Percentiles rank a stretch among this genome's conserved stretches.
Conservation (phyloP, 139 green algal species). For the Auxenochlorella pyrenoidosa region DNA sequence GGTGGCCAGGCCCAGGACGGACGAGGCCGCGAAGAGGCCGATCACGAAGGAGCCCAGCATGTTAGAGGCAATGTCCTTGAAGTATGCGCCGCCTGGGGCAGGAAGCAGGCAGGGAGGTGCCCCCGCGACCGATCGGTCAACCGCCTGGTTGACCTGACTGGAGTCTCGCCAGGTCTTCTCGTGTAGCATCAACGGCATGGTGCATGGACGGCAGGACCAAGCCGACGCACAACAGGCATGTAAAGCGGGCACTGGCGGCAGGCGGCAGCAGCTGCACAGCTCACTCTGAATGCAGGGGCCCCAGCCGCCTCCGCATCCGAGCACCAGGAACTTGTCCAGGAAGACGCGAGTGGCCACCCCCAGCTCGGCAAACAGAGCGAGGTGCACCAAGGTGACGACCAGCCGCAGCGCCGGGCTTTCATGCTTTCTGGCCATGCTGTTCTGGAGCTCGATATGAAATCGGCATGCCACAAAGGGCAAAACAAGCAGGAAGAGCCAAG, state of each 20-base stretch:
- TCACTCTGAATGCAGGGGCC: slow-evolving; percentile 56
- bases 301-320: slow-evolving; percentile 58
- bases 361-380: slow-evolving; percentile 57
- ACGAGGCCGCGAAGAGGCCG: slow-evolving; percentile 62
- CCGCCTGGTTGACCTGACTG: too few relatives aligned
- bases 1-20: slow-evolving; percentile 36
- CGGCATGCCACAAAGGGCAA: too few relatives aligned
- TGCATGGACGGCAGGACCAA: neutral
- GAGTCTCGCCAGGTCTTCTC: too few relatives aligned
- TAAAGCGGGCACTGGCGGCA: neutral
- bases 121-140: neutral
- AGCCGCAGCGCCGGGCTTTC: slow-evolving; percentile 2
- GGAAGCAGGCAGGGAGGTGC: neutral
- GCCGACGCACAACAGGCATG: neutral
- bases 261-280: neutral
- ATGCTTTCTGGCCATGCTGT: neutral
- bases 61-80: slow-evolving; percentile 81
- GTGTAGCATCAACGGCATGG: too few relatives aligned
- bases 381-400: slow-evolving; percentile 46
- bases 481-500: too few relatives aligned
- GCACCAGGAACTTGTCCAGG: slow-evolving; percentile 53
- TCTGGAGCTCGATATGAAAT: too few relatives aligned
- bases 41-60: slow-evolving; percentile 81
- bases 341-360: slow-evolving; percentile 60
- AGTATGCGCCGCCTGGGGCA: slow-evolving; percentile 62